Evolutionary conservation across 2,329 filamentous ascomycete species (phyloP).

Genomic region (Fusarium torreyae): DNA sequence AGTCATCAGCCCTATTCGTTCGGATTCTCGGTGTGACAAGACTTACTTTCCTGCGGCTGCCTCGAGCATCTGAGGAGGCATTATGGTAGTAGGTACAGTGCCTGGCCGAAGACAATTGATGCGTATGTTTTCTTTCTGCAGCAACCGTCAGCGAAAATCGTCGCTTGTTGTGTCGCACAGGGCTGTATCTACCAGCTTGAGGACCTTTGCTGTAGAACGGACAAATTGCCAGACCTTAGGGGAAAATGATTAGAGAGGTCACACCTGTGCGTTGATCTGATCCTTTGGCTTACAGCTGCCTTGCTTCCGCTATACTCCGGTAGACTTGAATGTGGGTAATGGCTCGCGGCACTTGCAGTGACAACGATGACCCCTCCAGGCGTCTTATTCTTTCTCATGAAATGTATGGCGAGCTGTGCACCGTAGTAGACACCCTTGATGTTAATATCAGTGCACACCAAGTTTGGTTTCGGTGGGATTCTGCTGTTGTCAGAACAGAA

Average conservation of each 20-base stretch:
- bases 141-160: too few relatives aligned
- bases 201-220: too few relatives aligned
- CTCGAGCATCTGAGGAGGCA: background rate
- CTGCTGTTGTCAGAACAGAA: background rate
- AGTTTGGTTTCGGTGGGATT: slow-evolving; percentile 62
- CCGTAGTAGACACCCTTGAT: slow-evolving; percentile 67
- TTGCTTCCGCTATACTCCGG: slow-evolving; percentile 68
- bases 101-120: too few relatives aligned
- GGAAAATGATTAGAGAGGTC: too few relatives aligned
- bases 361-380: slow-evolving; percentile 62
- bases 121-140: too few relatives aligned
- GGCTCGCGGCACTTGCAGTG: slow-evolving; percentile 61
- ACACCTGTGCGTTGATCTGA: too few relatives aligned
- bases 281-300: slow-evolving; percentile 56
- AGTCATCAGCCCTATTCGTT: too few relatives aligned
- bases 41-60: too few relatives aligned
- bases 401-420: slow-evolving; percentile 65
- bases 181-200: too few relatives aligned
- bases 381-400: slow-evolving; percentile 65
- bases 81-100: background rate
- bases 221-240: too few relatives aligned
- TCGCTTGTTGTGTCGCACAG: too few relatives aligned
- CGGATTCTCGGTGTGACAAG: too few relatives aligned
- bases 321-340: slow-evolving; percentile 58
- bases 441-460: slow-evolving; percentile 63